These are phyloP conservation scores for Eleusine coracana DNA, from an alignment of 176 grass and related monocot genomes.

Conservation along the genomic window DNA sequence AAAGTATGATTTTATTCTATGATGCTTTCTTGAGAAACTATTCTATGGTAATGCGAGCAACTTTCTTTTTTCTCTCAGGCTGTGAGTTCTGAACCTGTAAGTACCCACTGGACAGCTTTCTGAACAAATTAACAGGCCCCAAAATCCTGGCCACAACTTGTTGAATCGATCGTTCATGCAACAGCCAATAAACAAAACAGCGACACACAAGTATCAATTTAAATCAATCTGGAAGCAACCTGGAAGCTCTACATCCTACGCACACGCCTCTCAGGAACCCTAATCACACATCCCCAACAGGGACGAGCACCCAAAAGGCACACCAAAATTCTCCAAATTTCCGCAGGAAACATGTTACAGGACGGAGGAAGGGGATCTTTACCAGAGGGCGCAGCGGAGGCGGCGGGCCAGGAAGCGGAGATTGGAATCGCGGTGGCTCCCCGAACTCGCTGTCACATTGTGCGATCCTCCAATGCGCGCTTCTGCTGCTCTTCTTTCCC, in stretches of 20 bases:
- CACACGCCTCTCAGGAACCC: constrained; percentile 28
- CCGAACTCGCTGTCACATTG: constrained; percentile 39
- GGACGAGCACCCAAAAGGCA: neutral
- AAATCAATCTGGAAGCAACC: neutral
- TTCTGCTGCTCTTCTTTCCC: neutral
- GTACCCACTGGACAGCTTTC: neutral
- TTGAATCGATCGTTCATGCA: neutral
- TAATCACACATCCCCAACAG: neutral
- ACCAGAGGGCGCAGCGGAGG: neutral
- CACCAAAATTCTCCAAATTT: neutral
- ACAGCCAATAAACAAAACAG: neutral
- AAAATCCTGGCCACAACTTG: neutral
- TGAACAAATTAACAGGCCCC: neutral
- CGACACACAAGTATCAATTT: neutral
- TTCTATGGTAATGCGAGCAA: neutral
- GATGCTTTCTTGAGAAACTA: neutral
- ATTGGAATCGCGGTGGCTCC: neutral
- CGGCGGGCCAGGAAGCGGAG: neutral
- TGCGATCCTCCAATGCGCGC: neutral
- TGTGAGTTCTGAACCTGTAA: neutral
- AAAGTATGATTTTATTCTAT: neutral
- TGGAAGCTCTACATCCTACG: too few relatives aligned
- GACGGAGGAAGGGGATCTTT: constrained; percentile 4
- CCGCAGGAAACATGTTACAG: neutral
- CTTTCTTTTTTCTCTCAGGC: neutral